Evolutionary conservation across 208 protist species (phyloP).

Genomic region (Acanthamoeba castellanii): DNA sequence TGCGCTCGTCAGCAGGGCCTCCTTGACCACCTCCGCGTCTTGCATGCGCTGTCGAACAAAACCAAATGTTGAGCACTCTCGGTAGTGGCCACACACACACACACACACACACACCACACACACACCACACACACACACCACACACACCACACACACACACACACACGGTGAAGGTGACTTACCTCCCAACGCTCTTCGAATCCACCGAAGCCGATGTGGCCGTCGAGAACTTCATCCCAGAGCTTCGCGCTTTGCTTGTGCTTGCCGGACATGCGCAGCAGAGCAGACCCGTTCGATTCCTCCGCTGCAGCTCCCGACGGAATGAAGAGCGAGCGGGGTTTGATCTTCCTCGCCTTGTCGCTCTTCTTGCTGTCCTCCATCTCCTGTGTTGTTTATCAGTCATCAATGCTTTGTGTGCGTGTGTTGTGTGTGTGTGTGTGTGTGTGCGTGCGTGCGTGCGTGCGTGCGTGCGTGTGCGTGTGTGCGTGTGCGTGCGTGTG

Average conservation of each 20-base stretch:
- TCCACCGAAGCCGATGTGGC: neutral
- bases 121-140: too few relatives aligned
- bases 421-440: neutral
- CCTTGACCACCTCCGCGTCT: constrained; percentile 44
- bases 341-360: neutral
- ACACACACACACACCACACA: too few relatives aligned
- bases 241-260: neutral
- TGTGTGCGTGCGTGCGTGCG: neutral
- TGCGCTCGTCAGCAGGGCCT: constrained; percentile 38
- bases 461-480: neutral
- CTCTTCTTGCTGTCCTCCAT: neutral
- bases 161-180: neutral
- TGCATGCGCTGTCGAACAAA: neutral
- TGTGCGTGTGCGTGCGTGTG: neutral
- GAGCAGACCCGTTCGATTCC: neutral
- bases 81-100: neutral
- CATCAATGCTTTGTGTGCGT: neutral
- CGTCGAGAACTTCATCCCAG: neutral
- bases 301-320: neutral
- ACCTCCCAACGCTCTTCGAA: constrained; percentile 4
- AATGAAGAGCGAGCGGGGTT: constrained; percentile 18
- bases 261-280: neutral
- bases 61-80: neutral
- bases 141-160: too few relatives aligned
- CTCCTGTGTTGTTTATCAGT: neutral